Percentiles rank a stretch among this genome's conserved stretches.
These are phyloP conservation scores for Beauveria brongniartii DNA, from an alignment of 2,329 filamentous ascomycete genomes.

Conservation along the genomic window DNA sequence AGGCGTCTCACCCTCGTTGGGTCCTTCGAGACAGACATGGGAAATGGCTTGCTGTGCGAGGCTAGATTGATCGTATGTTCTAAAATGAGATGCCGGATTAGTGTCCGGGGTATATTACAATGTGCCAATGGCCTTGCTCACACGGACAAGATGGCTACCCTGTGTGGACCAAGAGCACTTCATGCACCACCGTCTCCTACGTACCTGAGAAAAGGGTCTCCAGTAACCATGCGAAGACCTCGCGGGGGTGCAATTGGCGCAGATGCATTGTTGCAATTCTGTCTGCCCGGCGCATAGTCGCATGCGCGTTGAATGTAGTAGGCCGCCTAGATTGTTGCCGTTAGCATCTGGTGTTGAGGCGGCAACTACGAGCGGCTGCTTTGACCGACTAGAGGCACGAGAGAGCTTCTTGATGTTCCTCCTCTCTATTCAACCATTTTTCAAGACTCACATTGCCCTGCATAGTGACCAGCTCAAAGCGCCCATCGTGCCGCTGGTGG, in stretches of 20 bases:
- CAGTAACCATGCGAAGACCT: constrained; percentile 59
- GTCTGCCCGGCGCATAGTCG: constrained; percentile 19
- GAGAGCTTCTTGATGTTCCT: no score
- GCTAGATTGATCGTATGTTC: constrained; percentile 35
- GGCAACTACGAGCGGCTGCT: no score
- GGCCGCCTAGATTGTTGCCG: constrained; percentile 15
- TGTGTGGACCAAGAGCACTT: background rate
- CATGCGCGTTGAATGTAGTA: constrained; percentile 22
- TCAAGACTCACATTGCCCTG: constrained; percentile 19
- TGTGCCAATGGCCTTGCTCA: background rate
- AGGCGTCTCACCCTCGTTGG: constrained; percentile 32
- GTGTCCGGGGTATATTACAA: no score
- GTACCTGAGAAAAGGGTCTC: constrained; percentile 41
- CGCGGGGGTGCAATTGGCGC: constrained; percentile 47
- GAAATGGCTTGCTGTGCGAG: constrained; percentile 43
- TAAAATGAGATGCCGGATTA: background rate
- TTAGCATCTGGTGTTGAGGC: background rate
- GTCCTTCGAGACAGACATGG: constrained; percentile 44
- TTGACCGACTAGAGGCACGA: no score
- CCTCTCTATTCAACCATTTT: no score
- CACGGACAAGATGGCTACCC: background rate
- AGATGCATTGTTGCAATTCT: constrained; percentile 16
- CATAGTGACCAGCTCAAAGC: constrained; percentile 35
- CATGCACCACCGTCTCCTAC: background rate
- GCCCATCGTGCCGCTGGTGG: constrained; percentile 45